Evolutionary conservation across 2,329 filamentous ascomycete genomes (phyloP), one percentile per base, ranked within the genome.

Genomic region (Colletotrichum orbiculare): DNA sequence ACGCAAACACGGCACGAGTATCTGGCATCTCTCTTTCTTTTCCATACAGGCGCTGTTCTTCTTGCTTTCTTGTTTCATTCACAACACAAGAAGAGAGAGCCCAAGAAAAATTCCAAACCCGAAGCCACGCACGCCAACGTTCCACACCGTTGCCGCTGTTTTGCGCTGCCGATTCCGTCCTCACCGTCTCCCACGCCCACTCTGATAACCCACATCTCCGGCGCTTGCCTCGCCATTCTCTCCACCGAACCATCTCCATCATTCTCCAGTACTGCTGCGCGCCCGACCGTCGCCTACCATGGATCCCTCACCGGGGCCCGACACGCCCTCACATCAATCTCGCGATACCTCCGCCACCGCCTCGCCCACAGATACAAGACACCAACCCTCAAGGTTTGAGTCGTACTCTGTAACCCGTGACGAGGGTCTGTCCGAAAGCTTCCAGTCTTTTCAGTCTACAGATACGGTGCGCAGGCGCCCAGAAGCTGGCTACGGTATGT

Each of bases 391-490:
- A 45, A 74, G 74, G 67, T 72, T 77, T 66, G 77, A 79, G 53
- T 70, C 77, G 37, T 66, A 71, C 49, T 68, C 76, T 49, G 68
- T 76, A 48, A 71, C 71, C 58, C 77, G 74, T 61, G 81, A 82
- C 42, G 82, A 85, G 52, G 78, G 75, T 33, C 73, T 82, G 52
- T 79, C 83, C 5, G 86, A 87, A 70, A 86, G 82, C 74, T 83
- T 82, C 71, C 85, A 87, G 72, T 87, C 86, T 13, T 83, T 82
- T 70, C 85, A 87, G 72, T 87, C 86, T 17, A 83, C 83, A 25
- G 87, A 89, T 61, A 89, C 87, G 13, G 79, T 88, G 69, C 83
- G 88, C 69, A 82, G 85, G 69, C 82, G 85, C 69, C 81, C 84
- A 61, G 87, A 89, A 69, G 77, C 76, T 39, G 73, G 73, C 25